Evolutionary conservation across 305 asterid species (phyloP).

Genomic region (Salvia sclarea): DNA sequence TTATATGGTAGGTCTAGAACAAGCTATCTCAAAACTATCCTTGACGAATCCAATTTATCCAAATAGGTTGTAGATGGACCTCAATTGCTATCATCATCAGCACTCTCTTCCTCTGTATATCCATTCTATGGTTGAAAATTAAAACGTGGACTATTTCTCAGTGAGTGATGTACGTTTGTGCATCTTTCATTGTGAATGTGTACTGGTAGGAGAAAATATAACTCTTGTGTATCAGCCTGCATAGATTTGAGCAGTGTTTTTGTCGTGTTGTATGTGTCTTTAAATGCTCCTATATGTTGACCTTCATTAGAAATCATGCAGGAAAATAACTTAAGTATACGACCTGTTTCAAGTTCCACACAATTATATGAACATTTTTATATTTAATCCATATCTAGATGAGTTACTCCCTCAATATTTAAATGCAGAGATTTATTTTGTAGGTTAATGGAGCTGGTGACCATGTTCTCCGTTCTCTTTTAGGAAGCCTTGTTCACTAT

Average conservation of each 20-base stretch:
- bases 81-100: not conserved
- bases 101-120: not conserved
- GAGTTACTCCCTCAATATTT: slow-evolving; percentile 29
- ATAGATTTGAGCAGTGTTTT: slow-evolving; percentile 18
- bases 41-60: not conserved
- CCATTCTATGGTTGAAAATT: not conserved
- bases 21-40: not conserved
- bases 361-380: not conserved
- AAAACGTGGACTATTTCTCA: not conserved
- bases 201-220: slow-evolving; percentile 13
- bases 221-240: slow-evolving; percentile 3
- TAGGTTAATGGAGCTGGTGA: slow-evolving; percentile 99
- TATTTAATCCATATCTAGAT: slow-evolving; percentile 18
- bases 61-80: not conserved
- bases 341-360: slow-evolving; percentile 6
- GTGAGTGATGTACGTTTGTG: not conserved
- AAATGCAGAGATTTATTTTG: slow-evolving; percentile 34
- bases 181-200: not conserved
- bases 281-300: slow-evolving; percentile 23
- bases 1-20: not conserved
- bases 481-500: slow-evolving; percentile 90
- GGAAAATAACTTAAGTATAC: not conserved
- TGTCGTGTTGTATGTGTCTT: slow-evolving; percentile 1
- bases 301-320: slow-evolving; percentile 8
- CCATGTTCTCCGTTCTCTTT: slow-evolving; percentile 92